phyloP scores from a whole-genome alignment of 2,329 filamentous ascomycete genomes.

The Orbilia quercus region DNA sequence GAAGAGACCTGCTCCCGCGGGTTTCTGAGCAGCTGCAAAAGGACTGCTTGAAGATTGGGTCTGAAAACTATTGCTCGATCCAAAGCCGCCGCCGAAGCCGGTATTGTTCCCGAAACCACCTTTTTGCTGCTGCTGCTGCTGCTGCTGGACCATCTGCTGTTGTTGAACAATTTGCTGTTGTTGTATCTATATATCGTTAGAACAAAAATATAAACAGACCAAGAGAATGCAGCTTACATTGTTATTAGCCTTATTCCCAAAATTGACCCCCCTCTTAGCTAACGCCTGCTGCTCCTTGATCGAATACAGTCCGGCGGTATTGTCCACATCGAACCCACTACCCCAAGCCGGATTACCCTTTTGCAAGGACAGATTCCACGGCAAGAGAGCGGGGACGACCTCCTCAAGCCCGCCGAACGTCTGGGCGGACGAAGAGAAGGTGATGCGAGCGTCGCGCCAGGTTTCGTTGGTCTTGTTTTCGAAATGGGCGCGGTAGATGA shows the following conservation, averaged over 20 bases:
- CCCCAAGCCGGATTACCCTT: conserved; percentile 51
- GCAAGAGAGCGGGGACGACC: conserved; percentile 68
- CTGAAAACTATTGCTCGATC: too few species aligned
- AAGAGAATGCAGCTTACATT: conserved; percentile 53
- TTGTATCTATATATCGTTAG: conserved; percentile 7
- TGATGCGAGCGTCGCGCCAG: conserved; percentile 72
- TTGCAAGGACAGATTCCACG: conserved; percentile 70
- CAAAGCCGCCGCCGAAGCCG: too few species aligned
- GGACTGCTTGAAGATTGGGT: too few species aligned
- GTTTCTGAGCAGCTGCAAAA: too few species aligned
- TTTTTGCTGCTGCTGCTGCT: conserved; percentile 13
- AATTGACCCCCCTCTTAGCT: conserved; percentile 29
- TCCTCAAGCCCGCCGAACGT: conserved; percentile 70
- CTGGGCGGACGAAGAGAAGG: conserved; percentile 73
- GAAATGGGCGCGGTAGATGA: conserved; percentile 73
- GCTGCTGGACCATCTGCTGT: conserved; percentile 29
- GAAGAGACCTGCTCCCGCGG: too few species aligned
- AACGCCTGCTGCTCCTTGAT: conserved; percentile 47
- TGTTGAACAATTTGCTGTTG: conserved; percentile 34
- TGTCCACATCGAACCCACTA: conserved; percentile 3
- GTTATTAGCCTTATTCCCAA: conserved; percentile 43
- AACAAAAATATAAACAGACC: not conserved
- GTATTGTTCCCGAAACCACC: conserved; percentile 4
- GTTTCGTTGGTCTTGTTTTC: conserved; percentile 73
- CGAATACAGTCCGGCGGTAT: conserved; percentile 47